A percentile compares a stretch with the other conserved stretches of the same genome.
Evolutionary conservation across 1,139 yeast species (phyloP).

Genomic region (Candida pseudoviswanathii): DNA sequence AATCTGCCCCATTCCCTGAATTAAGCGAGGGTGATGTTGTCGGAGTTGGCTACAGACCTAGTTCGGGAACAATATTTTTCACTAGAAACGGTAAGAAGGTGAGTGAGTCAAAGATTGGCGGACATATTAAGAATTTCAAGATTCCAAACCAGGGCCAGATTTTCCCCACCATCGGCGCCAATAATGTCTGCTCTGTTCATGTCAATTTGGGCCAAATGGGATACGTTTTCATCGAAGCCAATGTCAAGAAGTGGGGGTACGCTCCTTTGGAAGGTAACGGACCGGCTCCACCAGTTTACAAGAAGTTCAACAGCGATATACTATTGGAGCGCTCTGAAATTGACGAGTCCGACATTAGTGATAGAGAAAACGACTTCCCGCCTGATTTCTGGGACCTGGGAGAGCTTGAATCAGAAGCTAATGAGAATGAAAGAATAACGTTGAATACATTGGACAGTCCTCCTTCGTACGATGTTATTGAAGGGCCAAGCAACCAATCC

Average conservation of each 20-base stretch:
- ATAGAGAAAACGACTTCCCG: constrained; percentile 54
- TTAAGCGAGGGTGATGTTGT: constrained; percentile 62
- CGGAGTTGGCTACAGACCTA: constrained; percentile 65
- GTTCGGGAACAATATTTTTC: constrained; percentile 65
- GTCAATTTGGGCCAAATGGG: constrained; percentile 62
- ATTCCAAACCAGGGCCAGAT: constrained; percentile 42
- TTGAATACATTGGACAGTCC: constrained; percentile 38
- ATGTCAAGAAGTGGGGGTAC: constrained; percentile 67
- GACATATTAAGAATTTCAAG: constrained; percentile 56
- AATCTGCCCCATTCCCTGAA: constrained; percentile 47
- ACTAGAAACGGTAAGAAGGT: constrained; percentile 71
- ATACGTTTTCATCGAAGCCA: constrained; percentile 59
- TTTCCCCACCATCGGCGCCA: constrained; percentile 57
- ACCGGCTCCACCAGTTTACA: constrained; percentile 66
- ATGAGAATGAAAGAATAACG: constrained; percentile 40
- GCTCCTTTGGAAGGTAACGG: constrained; percentile 62
- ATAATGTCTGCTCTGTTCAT: constrained; percentile 53
- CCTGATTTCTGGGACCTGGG: constrained; percentile 54
- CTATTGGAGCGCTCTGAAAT: constrained; percentile 56
- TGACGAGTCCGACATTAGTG: constrained; percentile 50
- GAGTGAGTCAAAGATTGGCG: constrained; percentile 68
- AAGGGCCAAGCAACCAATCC: constrained; percentile 4
- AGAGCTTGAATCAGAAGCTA: constrained; percentile 9
- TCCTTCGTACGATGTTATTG: constrained; percentile 6
- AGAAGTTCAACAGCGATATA: constrained; percentile 56